phyloP scores from a whole-genome alignment of 164 flowering plant genomes.

The Magnolia kwangsiensis region DNA sequence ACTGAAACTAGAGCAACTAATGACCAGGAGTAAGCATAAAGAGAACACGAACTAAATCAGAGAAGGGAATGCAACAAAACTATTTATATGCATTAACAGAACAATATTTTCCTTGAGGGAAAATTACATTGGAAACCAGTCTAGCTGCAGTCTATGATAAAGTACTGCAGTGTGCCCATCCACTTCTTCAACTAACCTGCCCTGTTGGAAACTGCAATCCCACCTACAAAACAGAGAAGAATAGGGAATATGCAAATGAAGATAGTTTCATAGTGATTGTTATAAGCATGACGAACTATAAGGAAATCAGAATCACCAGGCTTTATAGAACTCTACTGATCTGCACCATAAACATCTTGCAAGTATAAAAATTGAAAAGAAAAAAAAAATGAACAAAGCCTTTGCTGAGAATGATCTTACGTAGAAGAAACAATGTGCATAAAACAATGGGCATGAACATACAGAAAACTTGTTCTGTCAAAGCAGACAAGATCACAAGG shows the following conservation, averaged over 20 bases:
- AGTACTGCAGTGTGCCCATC: slow-evolving; percentile 98
- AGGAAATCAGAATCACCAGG: background rate
- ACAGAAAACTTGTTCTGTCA: too few species aligned
- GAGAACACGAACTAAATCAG: background rate
- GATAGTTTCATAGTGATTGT: background rate
- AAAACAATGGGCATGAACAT: background rate
- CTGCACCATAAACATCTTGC: background rate
- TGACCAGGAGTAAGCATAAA: background rate
- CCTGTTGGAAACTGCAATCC: slow-evolving; percentile 96
- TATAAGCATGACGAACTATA: background rate
- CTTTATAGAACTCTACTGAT: too few species aligned
- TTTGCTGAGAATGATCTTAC: background rate
- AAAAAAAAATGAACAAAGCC: background rate
- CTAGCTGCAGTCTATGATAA: slow-evolving; percentile 89
- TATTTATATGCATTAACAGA: background rate
- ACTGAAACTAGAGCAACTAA: background rate
- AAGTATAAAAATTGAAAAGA: background rate
- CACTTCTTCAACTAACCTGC: slow-evolving; percentile 98
- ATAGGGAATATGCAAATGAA: background rate
- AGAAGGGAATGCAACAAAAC: background rate
- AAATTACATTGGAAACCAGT: slow-evolving; percentile 91
- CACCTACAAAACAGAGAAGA: slow-evolving; percentile 52
- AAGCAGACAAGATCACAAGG: background rate
- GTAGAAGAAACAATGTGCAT: background rate
- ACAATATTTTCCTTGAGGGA: background rate